Evolutionary conservation across 2,329 filamentous ascomycete species (phyloP), one percentile per base, ranked within the genome.

Genomic region (Phialocephala subalpina): DNA sequence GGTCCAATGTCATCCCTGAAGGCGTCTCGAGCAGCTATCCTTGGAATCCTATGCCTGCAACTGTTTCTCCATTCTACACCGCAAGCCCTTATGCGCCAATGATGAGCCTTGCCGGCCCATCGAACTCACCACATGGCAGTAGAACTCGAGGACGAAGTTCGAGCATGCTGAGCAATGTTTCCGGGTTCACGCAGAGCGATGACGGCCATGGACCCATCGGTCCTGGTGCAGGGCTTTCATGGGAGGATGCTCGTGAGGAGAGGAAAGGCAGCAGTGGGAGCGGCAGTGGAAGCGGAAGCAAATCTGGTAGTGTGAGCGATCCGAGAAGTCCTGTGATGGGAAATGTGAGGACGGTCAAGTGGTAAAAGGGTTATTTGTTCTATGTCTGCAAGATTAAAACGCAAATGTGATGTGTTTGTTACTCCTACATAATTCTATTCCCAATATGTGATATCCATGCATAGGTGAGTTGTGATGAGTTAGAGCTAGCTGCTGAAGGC

Each of bases 151-250:
- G 86, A 25, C 84, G 88, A 58, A 90, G 87, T 35, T 89, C 86
- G 11, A 89, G 86, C 64, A 90, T 90, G 88, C 83, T 90, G 2
- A 90, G 87, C 73, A 85, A 89, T 72, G 80, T 90, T 2, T 89
- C 87, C n/a, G 87, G 87, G 22, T 89, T 90, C 72, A 90, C 88
- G 8, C 86, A 90, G 77, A 88, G 84, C 70, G 81, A 81, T 57
- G 86, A 84, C 53, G 85, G 64, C 49, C 38, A 58, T 12, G 27
- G 57, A 57, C 42, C 62, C 12, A 64, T 64, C 38, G 22, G 58
- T 60, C 14, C 60, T 53, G 63, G 60, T 40, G 52, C 58, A 45
- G 40, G 58, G 40, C 64, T 63, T 9, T 27, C 47, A 25, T 73
- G 73, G 72, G 55, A 68, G 16, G 70, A 70, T 67, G 66, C 67